Conservation (phyloP, 2,329 filamentous ascomycete genomes). For the Fusarium vanettenii region DNA sequence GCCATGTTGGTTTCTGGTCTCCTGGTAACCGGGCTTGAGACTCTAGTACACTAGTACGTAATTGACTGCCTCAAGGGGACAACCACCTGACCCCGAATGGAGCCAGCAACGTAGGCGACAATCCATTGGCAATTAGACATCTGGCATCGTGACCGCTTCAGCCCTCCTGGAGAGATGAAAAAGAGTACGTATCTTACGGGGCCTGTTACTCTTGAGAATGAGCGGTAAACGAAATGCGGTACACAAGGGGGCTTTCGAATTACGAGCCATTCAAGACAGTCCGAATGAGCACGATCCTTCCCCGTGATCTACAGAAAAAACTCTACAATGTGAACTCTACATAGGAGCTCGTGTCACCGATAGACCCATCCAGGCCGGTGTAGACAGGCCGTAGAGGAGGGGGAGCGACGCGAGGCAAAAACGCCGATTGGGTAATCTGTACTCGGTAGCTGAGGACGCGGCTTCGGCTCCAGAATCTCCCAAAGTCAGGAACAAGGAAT, state of each 20-base stretch:
- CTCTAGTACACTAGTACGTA: slow-evolving; percentile 40
- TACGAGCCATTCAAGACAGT: slow-evolving; percentile 17
- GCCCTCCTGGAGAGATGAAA: slow-evolving; percentile 12
- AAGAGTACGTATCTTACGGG: slow-evolving; percentile 24
- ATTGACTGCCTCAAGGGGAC: slow-evolving; percentile 35
- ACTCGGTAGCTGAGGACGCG: slow-evolving; percentile 8
- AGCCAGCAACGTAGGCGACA: slow-evolving; percentile 31
- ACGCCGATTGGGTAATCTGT: slow-evolving; percentile 35
- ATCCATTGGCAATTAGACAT: slow-evolving; percentile 43
- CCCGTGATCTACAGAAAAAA: slow-evolving; percentile 24
- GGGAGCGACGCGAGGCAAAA: slow-evolving; percentile 15
- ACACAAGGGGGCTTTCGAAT: slow-evolving; percentile 22
- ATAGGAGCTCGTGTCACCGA: slow-evolving; percentile 15
- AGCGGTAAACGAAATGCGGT: slow-evolving; percentile 29
- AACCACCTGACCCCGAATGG: slow-evolving; percentile 42
- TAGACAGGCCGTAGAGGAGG: slow-evolving; percentile 5
- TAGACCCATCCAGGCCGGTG: slow-evolving; percentile 17
- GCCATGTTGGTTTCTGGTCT: slow-evolving; percentile 15
- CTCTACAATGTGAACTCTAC: slow-evolving; percentile 6
- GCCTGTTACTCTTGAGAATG: neutral
- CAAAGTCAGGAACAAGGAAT: slow-evolving; percentile 12
- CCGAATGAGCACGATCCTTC: slow-evolving; percentile 5
- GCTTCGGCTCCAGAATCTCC: slow-evolving; percentile 10
- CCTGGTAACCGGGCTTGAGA: slow-evolving; percentile 10
- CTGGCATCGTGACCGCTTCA: slow-evolving; percentile 42